These are phyloP conservation scores for Bondarzewia mesenterica DNA, from an alignment of 1,284 basidiomycete genomes.

Conservation along the genomic window DNA sequence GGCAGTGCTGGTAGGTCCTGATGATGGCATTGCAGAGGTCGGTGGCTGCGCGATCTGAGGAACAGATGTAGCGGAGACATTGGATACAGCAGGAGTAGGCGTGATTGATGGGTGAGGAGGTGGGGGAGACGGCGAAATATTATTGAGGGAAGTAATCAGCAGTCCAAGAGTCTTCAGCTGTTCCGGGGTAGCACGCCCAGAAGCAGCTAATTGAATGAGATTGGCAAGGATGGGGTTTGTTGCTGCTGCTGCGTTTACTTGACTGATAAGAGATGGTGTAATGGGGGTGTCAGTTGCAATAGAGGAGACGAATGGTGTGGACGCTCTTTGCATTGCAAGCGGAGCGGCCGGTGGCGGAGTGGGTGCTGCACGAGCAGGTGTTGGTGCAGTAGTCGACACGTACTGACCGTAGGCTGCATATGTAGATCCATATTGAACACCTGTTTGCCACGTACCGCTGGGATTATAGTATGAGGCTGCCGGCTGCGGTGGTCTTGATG, in stretches of 20 bases:
- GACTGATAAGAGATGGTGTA: conserved; percentile 46
- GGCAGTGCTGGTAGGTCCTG: conserved; percentile 3
- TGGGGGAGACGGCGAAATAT: conserved; percentile 8
- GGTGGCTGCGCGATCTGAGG: conserved; percentile 1
- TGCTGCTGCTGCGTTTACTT: conserved; percentile 57
- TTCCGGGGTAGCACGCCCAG: conserved; percentile 48
- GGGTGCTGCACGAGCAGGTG: conserved; percentile 2
- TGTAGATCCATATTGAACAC: conserved; percentile 16
- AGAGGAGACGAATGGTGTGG: conserved; percentile 32
- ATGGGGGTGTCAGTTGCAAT: conserved; percentile 35
- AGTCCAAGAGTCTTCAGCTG: conserved; percentile 57
- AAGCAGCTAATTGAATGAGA: conserved; percentile 51
- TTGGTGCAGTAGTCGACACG: background rate
- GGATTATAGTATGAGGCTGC: conserved; percentile 7
- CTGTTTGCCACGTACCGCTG: conserved; percentile 17
- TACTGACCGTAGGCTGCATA: conserved; percentile 12
- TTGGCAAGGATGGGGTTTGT: conserved; percentile 57
- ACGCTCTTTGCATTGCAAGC: conserved; percentile 12
- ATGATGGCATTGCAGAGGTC: background rate
- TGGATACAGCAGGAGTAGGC: conserved; percentile 1
- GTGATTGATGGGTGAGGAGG: conserved; percentile 7
- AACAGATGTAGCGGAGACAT: background rate
- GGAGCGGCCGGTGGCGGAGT: conserved; percentile 1
- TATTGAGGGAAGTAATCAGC: conserved; percentile 50
- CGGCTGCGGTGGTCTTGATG: conserved; percentile 1